Evolutionary conservation across 768 basidiomycete species (phyloP).

Genomic region (Dioszegia hungarica): DNA sequence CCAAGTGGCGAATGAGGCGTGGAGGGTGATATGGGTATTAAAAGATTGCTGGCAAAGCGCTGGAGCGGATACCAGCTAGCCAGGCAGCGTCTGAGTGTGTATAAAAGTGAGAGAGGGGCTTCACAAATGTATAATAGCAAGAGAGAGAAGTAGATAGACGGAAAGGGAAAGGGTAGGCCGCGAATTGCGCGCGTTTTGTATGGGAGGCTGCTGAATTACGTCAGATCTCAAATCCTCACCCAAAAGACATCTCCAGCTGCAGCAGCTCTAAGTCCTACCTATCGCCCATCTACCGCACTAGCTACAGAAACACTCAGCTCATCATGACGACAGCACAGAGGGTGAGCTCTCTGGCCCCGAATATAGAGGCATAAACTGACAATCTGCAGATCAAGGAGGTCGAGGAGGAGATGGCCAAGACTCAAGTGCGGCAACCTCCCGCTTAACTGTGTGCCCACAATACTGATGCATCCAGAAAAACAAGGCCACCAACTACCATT

Average conservation of each 20-base stretch:
- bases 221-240: too few relatives aligned
- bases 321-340: slow-evolving; percentile 47
- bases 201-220: not conserved
- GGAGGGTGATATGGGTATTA: too few relatives aligned
- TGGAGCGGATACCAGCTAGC: too few relatives aligned
- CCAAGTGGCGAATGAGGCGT: not conserved
- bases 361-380: not conserved
- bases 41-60: too few relatives aligned
- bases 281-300: too few relatives aligned
- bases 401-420: slow-evolving; percentile 61
- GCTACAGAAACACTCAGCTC: not conserved
- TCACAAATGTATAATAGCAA: not conserved
- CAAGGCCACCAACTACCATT: slow-evolving; percentile 63
- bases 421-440: slow-evolving; percentile 61
- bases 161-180: not conserved
- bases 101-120: too few relatives aligned
- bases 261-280: not conserved
- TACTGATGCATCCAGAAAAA: slow-evolving; percentile 43
- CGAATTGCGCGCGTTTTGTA: too few relatives aligned
- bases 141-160: not conserved
- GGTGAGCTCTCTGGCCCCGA: slow-evolving; percentile 9
- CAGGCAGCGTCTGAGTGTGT: too few relatives aligned
- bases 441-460: not conserved
- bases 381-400: slow-evolving; percentile 77
- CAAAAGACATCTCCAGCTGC: too few relatives aligned